phyloP scores from a whole-genome alignment of 2,329 filamentous ascomycete species.

The Diaporthe citrichinensis region DNA sequence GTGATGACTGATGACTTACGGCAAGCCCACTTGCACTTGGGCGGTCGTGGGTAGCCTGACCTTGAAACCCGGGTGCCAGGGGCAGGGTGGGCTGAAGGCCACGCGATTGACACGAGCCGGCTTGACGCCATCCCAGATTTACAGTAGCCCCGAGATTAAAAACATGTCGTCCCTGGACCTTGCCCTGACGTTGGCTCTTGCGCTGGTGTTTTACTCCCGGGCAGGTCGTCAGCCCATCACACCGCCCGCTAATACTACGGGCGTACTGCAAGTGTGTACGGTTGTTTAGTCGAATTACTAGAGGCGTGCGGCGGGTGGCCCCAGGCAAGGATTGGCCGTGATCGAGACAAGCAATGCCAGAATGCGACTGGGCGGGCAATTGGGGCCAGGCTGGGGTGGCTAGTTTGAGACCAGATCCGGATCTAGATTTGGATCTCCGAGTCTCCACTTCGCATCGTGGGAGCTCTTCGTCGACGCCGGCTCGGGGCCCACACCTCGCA shows the following conservation, averaged over 20 bases:
- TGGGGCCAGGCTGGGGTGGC: slow-evolving; percentile 13
- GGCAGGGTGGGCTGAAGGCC: slow-evolving; percentile 26
- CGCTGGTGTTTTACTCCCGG: slow-evolving; percentile 5
- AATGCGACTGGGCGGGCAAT: slow-evolving; percentile 29
- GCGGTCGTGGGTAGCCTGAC: slow-evolving; percentile 1
- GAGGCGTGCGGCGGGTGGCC: not conserved
- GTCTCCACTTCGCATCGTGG: slow-evolving; percentile 22
- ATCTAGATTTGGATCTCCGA: slow-evolving; percentile 38
- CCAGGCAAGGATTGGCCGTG: slow-evolving; percentile 18
- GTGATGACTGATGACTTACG: slow-evolving; percentile 10
- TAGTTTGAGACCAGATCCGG: slow-evolving; percentile 32
- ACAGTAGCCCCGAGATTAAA: slow-evolving; percentile 25
- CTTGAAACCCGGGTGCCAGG: slow-evolving; percentile 4
- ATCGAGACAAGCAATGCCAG: slow-evolving; percentile 28
- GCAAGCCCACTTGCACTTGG: not conserved
- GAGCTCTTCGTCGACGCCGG: slow-evolving; percentile 1
- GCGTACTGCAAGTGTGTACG: not conserved
- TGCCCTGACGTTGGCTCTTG: not conserved
- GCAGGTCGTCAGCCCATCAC: not conserved
- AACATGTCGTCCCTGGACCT: not conserved
- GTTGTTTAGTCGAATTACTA: not conserved
- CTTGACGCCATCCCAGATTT: slow-evolving; percentile 33
- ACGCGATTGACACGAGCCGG: slow-evolving; percentile 33
- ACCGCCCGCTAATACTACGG: not conserved
- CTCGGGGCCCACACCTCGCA: not conserved